Base-by-base conservation (phyloP, 495 filamentous ascomycete species). In the Trichoderma virens region DNA sequence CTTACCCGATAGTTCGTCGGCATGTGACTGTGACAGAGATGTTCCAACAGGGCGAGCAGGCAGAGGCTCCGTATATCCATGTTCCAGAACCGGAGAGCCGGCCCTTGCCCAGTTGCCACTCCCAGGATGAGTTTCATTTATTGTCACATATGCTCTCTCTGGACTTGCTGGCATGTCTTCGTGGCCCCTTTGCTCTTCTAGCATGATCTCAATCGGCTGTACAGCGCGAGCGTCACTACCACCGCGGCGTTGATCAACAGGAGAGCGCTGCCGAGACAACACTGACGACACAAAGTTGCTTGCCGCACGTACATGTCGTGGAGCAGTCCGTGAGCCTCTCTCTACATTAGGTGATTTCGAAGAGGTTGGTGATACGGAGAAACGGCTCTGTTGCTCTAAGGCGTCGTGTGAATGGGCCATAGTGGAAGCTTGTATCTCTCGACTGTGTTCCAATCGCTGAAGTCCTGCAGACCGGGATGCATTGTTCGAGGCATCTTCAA, bases 1-100 rank as follows among this genome's bases (percentile, higher is more conserved):
- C 14, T 59, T 65, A 11, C 78, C 76, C 23, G 64, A 63, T 2
- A 70, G 71, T 39, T 69, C 64, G n/a, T 67, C 66, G 38, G 75
- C 75, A 54, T 79, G 74, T 32, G 74, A 70, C 2, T 71, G 72
- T 1, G 78, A 67, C 6, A 72, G 61, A 32, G 71, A 78, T 2
- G 78, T 70, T 18, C 76, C 75, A 5, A 70, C 66, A 1, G 76
- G 68, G 20, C 74, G 65, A 16, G 76, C 70, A 2, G 77, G 75
- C 9, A 81, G 66, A 2, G 67, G 67, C 27, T 43, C 25, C 9
- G 11, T 56, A 25, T 28, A 30, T 28, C 25, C 51, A 18, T 30
- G 27, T 25, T 56, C 51, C 8, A 27, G 8, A 13, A 9, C 23
- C 3, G 25, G 27, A 16, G 51, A 27, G 5, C 25, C 25, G 8